Base-by-base conservation (phyloP, 495 filamentous ascomycete species). In the Trichoderma orchidacearum region DNA sequence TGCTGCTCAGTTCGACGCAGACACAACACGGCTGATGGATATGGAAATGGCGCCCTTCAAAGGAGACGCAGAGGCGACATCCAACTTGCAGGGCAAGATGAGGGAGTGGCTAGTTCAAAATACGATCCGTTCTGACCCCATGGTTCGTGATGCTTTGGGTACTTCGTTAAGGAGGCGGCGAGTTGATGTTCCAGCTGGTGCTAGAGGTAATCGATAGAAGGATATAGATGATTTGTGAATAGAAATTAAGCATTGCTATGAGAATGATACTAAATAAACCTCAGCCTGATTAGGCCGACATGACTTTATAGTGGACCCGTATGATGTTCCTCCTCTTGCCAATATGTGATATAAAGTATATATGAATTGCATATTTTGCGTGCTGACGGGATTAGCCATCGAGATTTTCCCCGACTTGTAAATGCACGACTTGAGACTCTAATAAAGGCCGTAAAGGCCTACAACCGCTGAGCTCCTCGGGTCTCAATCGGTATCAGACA, bases 41-140 rank as follows among this genome's bases (percentile, higher is more conserved):
- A 69, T 92, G 59, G 89, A 94, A 58, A 81, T 87, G 69, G 81
- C 81, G 58, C 93, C 93, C n/a, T 95, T 92, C 66, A 80, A 74
- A 25, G 83, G 82, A 13, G 87, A 94, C 64, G 72, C 77, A 30
- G 75, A 81, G 59, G 76, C 75, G 6, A 70, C 86, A 56, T 68
- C 67, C 27, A 75, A 74, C 32, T 65, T 91, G 58, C 78, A 80
- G 36, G 74, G 75, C 35, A 86, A 83, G 55, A 78, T 91, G 62
- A 84, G 80, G 68, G 86, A 90, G 58, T 89, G 87, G 74, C 68
- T 93, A 56, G 80, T 93, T 30, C 75, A 89, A 62, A 86, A 84
- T 58, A 84, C 85, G 6, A 84, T 92, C 35, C 70, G 84, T 55
- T 72, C 73, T 41, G 86, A 88, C 70, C 83, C 83, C 13, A 86